phyloP scores from a whole-genome alignment of 177 flowering plant genomes.

The Vitis hybrid region DNA sequence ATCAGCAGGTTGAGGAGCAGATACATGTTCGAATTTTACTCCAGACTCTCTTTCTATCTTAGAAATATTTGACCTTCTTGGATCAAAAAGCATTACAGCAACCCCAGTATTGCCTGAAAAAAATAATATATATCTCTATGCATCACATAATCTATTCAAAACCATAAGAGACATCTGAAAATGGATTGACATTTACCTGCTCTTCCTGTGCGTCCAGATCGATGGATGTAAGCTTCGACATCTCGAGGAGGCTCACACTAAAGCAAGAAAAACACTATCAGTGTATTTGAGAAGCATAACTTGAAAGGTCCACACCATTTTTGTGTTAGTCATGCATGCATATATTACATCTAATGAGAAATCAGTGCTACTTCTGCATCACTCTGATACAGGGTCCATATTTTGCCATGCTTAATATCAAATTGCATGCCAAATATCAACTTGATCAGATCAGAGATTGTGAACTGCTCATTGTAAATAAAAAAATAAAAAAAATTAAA shows the following conservation, averaged over 20 bases:
- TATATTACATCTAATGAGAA: no score
- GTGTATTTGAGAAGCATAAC: background rate
- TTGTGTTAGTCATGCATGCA: no score
- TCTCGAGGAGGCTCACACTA: slow-evolving; percentile 99
- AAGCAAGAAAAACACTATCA: slow-evolving; percentile 13
- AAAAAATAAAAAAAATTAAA: no score
- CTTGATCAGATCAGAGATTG: no score
- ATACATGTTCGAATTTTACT: slow-evolving; percentile 85
- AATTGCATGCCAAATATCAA: no score
- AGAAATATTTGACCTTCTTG: slow-evolving; percentile 65
- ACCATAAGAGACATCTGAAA: background rate
- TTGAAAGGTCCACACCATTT: no score
- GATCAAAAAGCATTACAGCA: slow-evolving; percentile 95
- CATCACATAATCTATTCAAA: background rate
- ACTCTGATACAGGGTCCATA: no score
- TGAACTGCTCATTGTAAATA: no score
- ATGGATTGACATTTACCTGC: slow-evolving; percentile 51
- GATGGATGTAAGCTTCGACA: slow-evolving; percentile 95
- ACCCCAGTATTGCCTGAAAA: slow-evolving; percentile 84
- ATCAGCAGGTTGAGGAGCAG: slow-evolving; percentile 92
- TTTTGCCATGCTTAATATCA: no score
- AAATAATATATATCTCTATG: background rate
- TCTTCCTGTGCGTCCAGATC: slow-evolving; percentile 98
- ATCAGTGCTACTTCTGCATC: no score
- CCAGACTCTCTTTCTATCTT: slow-evolving; percentile 88